phyloP scores from a whole-genome alignment of 2,329 filamentous ascomycete species.

The Taxawa tesnikishii region DNA sequence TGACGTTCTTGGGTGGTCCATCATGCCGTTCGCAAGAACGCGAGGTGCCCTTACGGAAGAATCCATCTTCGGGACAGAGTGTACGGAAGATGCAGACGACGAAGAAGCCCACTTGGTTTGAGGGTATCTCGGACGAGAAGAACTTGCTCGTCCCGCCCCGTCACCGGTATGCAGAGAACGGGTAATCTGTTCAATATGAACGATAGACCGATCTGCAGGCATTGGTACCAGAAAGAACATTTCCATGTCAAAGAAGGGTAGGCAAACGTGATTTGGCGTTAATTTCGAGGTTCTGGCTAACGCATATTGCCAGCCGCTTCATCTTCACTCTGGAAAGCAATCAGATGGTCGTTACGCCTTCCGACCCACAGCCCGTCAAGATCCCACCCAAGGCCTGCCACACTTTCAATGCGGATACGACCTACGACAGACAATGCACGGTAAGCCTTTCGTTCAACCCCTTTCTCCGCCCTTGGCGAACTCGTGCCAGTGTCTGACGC shows the following conservation, averaged over 20 bases:
- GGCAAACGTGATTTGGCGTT: not conserved
- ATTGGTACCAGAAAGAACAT: constrained; percentile 18
- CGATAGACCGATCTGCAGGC: too few relatives aligned
- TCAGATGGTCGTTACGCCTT: constrained; percentile 11
- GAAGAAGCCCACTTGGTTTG: too few relatives aligned
- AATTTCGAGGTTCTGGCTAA: not conserved
- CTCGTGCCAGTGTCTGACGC: too few relatives aligned
- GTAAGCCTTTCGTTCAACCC: constrained; percentile 14
- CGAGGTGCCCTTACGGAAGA: too few relatives aligned
- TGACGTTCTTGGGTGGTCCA: too few relatives aligned
- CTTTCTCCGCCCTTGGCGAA: constrained; percentile 8
- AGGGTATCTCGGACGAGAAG: too few relatives aligned
- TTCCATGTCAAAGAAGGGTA: constrained; percentile 16
- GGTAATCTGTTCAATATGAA: too few relatives aligned
- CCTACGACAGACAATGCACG: constrained; percentile 12
- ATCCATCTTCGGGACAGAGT: too few relatives aligned
- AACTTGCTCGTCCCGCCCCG: too few relatives aligned
- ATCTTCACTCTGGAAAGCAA: constrained; percentile 17
- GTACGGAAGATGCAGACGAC: too few relatives aligned
- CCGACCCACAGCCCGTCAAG: constrained; percentile 13
- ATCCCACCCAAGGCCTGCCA: constrained; percentile 14
- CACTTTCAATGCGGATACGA: constrained; percentile 16
- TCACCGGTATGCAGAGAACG: too few relatives aligned
- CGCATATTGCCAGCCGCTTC: constrained; percentile 10
- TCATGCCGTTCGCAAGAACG: too few relatives aligned